phyloP scores from a whole-genome alignment of 768 basidiomycete genomes.

The Termitomyces sp. region DNA sequence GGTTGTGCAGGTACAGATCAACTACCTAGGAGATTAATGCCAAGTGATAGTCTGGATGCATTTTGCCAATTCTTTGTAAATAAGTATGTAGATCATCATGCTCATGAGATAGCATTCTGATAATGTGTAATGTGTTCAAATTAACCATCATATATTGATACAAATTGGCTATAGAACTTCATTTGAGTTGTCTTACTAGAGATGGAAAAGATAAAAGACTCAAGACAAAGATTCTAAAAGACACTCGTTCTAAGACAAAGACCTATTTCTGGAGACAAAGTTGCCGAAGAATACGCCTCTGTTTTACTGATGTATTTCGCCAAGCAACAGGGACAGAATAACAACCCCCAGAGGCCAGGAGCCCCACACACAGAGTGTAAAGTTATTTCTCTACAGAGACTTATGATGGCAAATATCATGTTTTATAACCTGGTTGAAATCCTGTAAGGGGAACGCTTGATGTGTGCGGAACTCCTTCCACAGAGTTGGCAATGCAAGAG shows the following conservation, averaged over 20 bases:
- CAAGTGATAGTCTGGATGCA: constrained; percentile 11
- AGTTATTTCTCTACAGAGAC: too few species aligned
- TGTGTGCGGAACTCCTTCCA: too few species aligned
- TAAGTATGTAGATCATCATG: constrained; percentile 21
- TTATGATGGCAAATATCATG: too few species aligned
- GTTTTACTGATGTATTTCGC: constrained; percentile 11
- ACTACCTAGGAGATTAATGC: constrained; percentile 6
- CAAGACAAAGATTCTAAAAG: not conserved
- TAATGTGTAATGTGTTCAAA: not conserved
- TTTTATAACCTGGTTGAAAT: too few species aligned
- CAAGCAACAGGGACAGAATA: too few species aligned
- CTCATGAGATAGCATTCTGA: constrained; percentile 8
- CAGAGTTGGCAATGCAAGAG: too few species aligned
- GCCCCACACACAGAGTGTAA: too few species aligned
- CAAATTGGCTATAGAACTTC: too few species aligned
- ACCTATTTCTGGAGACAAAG: constrained; percentile 1
- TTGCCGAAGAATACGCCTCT: not conserved
- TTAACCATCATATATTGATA: too few species aligned
- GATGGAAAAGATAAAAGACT: not conserved
- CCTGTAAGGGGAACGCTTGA: too few species aligned
- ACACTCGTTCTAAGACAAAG: not conserved
- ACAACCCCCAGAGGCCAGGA: too few species aligned
- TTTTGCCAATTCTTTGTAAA: constrained; percentile 14
- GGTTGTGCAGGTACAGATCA: constrained; percentile 6
- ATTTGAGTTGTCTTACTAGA: too few species aligned